Percentiles rank a stretch among this genome's conserved stretches.
phyloP scores from a whole-genome alignment of 768 basidiomycete species.

The Coprinellus micaceus region DNA sequence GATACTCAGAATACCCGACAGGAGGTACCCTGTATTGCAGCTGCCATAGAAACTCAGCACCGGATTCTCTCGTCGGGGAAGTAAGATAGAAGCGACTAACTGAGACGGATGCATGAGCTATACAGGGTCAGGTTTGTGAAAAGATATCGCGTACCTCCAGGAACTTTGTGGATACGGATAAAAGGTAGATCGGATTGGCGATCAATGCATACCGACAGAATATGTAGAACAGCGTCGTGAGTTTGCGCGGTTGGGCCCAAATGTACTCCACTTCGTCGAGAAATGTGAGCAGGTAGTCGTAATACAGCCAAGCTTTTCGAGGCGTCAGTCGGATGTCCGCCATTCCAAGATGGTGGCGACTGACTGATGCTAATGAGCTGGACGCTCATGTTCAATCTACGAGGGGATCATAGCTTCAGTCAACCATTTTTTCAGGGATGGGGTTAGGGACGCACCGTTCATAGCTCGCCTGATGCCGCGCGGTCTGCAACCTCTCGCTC shows the following conservation, averaged over 20 bases:
- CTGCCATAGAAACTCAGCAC: not conserved
- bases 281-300: conserved; percentile 10
- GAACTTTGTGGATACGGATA: not conserved
- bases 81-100: not conserved
- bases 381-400: not conserved
- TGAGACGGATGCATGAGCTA: not conserved
- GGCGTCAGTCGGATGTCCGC: not conserved
- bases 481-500: too few species aligned
- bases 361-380: not conserved
- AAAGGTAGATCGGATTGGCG: conserved; percentile 3
- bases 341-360: not conserved
- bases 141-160: not conserved
- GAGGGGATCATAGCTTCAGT: not conserved
- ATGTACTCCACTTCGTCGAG: conserved; percentile 5
- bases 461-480: too few species aligned
- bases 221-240: conserved; percentile 1
- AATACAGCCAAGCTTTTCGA: conserved; percentile 2
- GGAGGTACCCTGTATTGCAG: not conserved
- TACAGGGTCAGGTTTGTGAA: not conserved
- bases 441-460: too few species aligned
- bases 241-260: not conserved
- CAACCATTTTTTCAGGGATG: too few species aligned
- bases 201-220: conserved; percentile 7
- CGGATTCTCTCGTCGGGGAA: too few species aligned
- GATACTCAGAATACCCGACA: not conserved